phyloP scores from a whole-genome alignment of 2,329 filamentous ascomycete species.

The Achaetomium macrosporum region DNA sequence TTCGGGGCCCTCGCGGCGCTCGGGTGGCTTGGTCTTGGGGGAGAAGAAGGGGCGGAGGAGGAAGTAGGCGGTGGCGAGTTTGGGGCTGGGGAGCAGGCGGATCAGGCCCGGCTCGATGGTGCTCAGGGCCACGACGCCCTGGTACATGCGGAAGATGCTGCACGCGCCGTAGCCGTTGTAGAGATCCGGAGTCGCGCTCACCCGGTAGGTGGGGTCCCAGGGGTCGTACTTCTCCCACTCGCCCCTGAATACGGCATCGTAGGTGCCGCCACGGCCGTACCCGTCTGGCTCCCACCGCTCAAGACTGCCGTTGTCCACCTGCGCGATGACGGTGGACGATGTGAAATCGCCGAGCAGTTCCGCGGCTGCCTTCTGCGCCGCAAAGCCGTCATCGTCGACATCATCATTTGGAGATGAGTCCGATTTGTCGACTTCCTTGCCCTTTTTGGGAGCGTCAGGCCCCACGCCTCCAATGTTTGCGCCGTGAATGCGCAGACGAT shows the following conservation, averaged over 20 bases:
- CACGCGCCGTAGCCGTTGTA: constrained; percentile 54
- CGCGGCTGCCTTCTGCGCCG: constrained; percentile 36
- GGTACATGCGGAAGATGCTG: constrained; percentile 55
- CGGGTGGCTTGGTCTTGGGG: constrained; percentile 38
- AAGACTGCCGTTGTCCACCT: constrained; percentile 64
- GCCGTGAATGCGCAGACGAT: constrained; percentile 61
- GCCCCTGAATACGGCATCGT: constrained; percentile 48
- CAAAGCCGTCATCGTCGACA: constrained; percentile 31
- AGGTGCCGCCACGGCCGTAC: constrained; percentile 55
- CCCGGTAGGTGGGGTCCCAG: constrained; percentile 49
- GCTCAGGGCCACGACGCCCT: constrained; percentile 50
- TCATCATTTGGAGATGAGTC: constrained; percentile 25
- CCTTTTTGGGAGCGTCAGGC: constrained; percentile 25
- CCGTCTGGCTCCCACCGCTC: constrained; percentile 67
- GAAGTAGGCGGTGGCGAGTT: constrained; percentile 44
- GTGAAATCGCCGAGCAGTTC: constrained; percentile 26
- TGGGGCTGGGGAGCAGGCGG: constrained; percentile 42
- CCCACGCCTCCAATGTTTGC: constrained; percentile 33
- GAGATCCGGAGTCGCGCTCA: constrained; percentile 48
- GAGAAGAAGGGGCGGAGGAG: constrained; percentile 49
- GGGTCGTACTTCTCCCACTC: constrained; percentile 52
- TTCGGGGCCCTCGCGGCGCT: constrained; percentile 33
- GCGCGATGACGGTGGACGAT: constrained; percentile 52
- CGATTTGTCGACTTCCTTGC: constrained; percentile 26
- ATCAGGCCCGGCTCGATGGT: constrained; percentile 45